These are phyloP conservation scores for Cyathus striatus DNA, from an alignment of 768 basidiomycete species.

Conservation along the genomic window DNA sequence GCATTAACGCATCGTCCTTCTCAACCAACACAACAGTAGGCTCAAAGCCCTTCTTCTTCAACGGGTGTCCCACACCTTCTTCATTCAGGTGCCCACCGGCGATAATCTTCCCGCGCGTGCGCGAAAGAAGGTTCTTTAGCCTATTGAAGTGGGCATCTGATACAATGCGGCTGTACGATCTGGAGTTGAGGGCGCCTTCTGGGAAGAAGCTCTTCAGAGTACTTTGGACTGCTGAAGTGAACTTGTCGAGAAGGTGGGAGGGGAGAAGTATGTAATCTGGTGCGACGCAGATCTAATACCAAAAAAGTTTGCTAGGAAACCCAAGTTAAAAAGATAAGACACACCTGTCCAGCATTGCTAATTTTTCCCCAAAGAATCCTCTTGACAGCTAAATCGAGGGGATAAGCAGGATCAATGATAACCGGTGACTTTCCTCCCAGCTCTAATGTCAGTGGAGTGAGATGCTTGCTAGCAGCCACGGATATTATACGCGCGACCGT, in stretches of 20 bases:
- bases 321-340: constrained; percentile 1
- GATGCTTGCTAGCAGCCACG: constrained; percentile 45
- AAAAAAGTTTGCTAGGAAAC: neutral
- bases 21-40: constrained; percentile 55
- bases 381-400: constrained; percentile 51
- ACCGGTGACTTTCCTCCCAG: constrained; percentile 50
- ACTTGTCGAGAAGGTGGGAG: constrained; percentile 34
- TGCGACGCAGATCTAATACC: constrained; percentile 55
- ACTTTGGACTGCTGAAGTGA: constrained; percentile 39
- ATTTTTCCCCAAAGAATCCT: constrained; percentile 66
- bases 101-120: constrained; percentile 53
- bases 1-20: constrained; percentile 52
- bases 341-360: constrained; percentile 60
- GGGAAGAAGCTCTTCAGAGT: constrained; percentile 49
- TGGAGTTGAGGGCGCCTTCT: constrained; percentile 38
- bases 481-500: constrained; percentile 44
- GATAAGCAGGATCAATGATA: constrained; percentile 26
- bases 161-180: constrained; percentile 46
- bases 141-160: constrained; percentile 49
- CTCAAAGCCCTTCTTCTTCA: constrained; percentile 44
- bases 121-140: constrained; percentile 41
- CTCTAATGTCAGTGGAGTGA: constrained; percentile 54
- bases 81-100: constrained; percentile 28
- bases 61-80: constrained; percentile 25
- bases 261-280: constrained; percentile 42